Base-by-base conservation (phyloP, 495 filamentous ascomycete genomes). In the Penicillium bialowiezense region DNA sequence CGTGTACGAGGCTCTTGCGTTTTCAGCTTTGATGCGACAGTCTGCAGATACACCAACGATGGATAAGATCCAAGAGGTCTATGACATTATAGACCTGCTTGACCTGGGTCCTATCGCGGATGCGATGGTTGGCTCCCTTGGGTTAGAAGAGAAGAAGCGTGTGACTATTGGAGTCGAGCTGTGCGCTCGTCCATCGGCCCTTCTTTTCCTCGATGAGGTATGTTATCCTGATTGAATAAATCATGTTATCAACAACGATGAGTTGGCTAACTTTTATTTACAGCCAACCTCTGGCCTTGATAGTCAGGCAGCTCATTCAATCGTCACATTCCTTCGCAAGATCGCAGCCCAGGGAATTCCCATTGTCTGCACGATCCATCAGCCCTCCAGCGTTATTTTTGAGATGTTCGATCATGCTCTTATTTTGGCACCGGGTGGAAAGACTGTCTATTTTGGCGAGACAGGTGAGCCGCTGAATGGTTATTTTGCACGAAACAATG, bases 31-130 rank as follows among this genome's bases (percentile, higher is more conserved):
- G 13, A 80, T 96, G 7, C 85, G 91, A 33, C 91, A 96, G 60
- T 88, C 91, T 1, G 80, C 78, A 17, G 70, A 84, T 17, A 75
- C 87, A 12, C 71, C 85, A 2, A 77, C 74, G n/a, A 60, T 78
- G 38, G 89, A 96, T 64, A 97, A 97, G 69, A 67, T 88, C n/a
- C 88, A 77, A 1, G 95, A 95, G 52, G 91, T 95, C 18, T 85
- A 95, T 23, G 87, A 96, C 60, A 90, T 97, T 38, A 95, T 97
- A 60, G 86, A 83, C 66, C 79, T 95, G n/a, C 68, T 97, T 23
- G 87, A 90, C 7, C 92, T 96, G 90, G 73, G 86, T 59, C 79
- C 84, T 24, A 90, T 87, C 52, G 86, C 87, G n/a, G 90, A 95
- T 54, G 90, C 90, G 14, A 74, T 95, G 33, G 86, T 95, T 41